A percentile compares a stretch with the other conserved stretches of the same genome.
phyloP scores from a whole-genome alignment of 225 moss, liverwort and hornwort species.

The Polytrichum formosum region DNA sequence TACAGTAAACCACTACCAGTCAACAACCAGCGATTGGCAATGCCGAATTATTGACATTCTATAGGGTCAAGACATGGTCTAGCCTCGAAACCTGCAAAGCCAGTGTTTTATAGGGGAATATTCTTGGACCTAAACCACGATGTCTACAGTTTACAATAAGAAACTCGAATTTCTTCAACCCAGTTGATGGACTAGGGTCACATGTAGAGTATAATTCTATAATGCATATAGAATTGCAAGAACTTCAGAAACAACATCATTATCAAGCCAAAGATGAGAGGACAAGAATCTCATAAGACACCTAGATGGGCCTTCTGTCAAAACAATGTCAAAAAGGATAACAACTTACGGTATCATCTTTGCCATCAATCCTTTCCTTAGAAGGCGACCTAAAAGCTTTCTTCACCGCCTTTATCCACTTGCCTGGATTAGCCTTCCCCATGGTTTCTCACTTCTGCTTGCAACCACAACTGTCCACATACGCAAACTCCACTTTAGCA shows the following conservation, averaged over 20 bases:
- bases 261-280: constrained; percentile 7
- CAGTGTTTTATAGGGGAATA: too few species aligned
- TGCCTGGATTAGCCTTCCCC: constrained; percentile 43
- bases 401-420: constrained; percentile 58
- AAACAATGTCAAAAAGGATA: not conserved
- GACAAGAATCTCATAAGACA: constrained; percentile 3
- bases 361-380: constrained; percentile 40
- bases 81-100: too few species aligned
- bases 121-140: too few species aligned
- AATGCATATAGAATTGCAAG: too few species aligned
- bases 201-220: too few species aligned
- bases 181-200: not conserved
- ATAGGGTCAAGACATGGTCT: too few species aligned
- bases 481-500: too few species aligned
- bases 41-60: too few species aligned
- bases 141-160: too few species aligned
- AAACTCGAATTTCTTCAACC: not conserved
- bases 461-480: constrained; percentile 8
- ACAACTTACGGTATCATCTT: constrained; percentile 39
- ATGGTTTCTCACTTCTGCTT: constrained; percentile 30
- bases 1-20: too few species aligned
- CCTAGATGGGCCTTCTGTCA: constrained; percentile 7
- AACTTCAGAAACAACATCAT: too few species aligned
- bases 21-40: too few species aligned
- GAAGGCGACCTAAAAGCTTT: constrained; percentile 52